Conservation (phyloP, 495 filamentous ascomycete species). For the Lophiotrema nucula region DNA sequence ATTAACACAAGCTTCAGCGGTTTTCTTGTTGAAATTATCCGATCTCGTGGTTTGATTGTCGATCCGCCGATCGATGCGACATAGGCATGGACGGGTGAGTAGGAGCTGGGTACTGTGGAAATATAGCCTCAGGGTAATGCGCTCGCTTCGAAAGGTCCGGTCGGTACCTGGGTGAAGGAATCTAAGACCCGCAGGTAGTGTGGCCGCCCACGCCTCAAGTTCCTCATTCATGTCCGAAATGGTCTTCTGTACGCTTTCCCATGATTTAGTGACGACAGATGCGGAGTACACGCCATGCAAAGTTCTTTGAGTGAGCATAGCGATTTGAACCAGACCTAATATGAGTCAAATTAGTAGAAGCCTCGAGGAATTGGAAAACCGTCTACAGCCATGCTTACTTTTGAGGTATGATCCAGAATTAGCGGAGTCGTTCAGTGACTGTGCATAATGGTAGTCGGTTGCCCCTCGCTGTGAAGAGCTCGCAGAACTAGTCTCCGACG, state of each 20-base stretch:
- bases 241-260: conserved; percentile 59
- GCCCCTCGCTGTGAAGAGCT: neutral
- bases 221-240: conserved; percentile 54
- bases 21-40: conserved; percentile 51
- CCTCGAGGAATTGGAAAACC: no score
- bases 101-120: conserved; percentile 61
- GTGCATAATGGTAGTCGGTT: neutral
- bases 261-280: conserved; percentile 52
- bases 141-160: conserved; percentile 33
- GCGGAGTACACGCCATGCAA: conserved; percentile 60
- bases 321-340: conserved; percentile 52
- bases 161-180: conserved; percentile 13
- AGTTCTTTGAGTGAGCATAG: conserved; percentile 55
- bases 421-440: neutral
- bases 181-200: conserved; percentile 9
- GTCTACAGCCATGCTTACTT: no score
- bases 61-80: conserved; percentile 51
- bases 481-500: conserved; percentile 1
- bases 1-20: conserved; percentile 56
- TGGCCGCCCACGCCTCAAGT: conserved; percentile 52
- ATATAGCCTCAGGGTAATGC: conserved; percentile 45
- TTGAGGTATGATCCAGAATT: conserved; percentile 48
- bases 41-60: conserved; percentile 46
- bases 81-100: conserved; percentile 61
- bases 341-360: no score